Conservation (phyloP, 257 asterid genomes). For the Nicotiana undulata region DNA sequence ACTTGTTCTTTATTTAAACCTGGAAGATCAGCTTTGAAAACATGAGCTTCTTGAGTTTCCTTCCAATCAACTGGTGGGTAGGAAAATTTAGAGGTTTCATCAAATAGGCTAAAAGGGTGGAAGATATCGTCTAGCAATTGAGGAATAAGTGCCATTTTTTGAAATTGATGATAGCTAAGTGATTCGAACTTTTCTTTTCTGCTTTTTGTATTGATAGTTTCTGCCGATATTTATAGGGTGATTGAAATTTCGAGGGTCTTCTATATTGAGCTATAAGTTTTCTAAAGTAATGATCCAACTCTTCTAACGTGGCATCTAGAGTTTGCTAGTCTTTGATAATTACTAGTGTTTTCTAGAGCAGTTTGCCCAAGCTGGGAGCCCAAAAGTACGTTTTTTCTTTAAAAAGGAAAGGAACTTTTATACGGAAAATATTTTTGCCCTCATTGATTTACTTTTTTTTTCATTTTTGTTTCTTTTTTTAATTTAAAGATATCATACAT, state of each 20-base stretch:
- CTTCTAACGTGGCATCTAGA: background rate
- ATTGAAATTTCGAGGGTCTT: conserved; percentile 1
- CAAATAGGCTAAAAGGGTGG: background rate
- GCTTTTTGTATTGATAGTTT: background rate
- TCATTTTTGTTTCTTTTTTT: too few species aligned
- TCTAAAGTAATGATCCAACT: too few species aligned
- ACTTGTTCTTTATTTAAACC: background rate
- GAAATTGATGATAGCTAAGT: background rate
- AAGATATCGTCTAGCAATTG: background rate
- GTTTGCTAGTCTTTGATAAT: background rate
- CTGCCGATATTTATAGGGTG: background rate
- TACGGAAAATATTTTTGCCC: too few species aligned
- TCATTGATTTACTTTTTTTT: too few species aligned
- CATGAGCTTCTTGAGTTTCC: background rate
- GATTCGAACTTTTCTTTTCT: background rate
- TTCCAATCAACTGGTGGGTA: background rate
- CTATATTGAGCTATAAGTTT: background rate
- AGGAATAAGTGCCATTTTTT: conserved; percentile 9
- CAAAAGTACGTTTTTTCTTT: too few species aligned
- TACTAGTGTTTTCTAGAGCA: background rate
- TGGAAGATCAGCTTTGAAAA: background rate
- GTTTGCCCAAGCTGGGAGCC: too few species aligned
- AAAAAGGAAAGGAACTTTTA: too few species aligned
- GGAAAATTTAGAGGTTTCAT: background rate
- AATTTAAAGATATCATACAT: too few species aligned